These are phyloP conservation scores for Paecilomyces variotii DNA, from an alignment of 2,329 filamentous ascomycete genomes.

Conservation along the genomic window DNA sequence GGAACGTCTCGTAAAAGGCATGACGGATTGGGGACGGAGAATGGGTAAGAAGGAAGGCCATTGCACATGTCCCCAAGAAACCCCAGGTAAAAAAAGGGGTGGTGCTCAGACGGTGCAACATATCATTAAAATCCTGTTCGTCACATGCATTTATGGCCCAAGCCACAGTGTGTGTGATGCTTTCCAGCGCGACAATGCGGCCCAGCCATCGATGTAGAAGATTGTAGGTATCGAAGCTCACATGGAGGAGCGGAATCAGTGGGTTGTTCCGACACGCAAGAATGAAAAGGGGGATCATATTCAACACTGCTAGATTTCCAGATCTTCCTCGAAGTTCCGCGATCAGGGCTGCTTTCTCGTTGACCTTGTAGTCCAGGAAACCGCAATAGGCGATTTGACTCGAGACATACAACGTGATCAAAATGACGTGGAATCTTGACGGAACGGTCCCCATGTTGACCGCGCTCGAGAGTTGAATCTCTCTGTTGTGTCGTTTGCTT, in stretches of 20 bases:
- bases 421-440: slow-evolving; percentile 65
- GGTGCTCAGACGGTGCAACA: slow-evolving; percentile 23
- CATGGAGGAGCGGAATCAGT: slow-evolving; percentile 68
- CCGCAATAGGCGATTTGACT: slow-evolving; percentile 69
- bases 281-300: slow-evolving; percentile 85
- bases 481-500: slow-evolving; percentile 67
- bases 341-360: slow-evolving; percentile 49
- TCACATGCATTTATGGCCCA: slow-evolving; percentile 66
- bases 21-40: slow-evolving; percentile 38
- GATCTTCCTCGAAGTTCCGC: slow-evolving; percentile 81
- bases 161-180: slow-evolving; percentile 60
- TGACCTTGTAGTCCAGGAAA: slow-evolving; percentile 35
- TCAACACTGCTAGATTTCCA: slow-evolving; percentile 75
- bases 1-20: slow-evolving; percentile 40
- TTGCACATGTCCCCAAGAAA: slow-evolving; percentile 34
- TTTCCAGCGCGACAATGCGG: slow-evolving; percentile 64
- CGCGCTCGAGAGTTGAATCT: slow-evolving; percentile 60
- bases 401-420: slow-evolving; percentile 59
- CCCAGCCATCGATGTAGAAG: slow-evolving; percentile 79
- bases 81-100: slow-evolving; percentile 39
- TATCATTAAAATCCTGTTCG: slow-evolving; percentile 24
- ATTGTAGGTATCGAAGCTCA: slow-evolving; percentile 97
- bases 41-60: slow-evolving; percentile 35
- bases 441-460: slow-evolving; percentile 70
- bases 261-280: slow-evolving; percentile 91